Evolutionary conservation across 306 rosid genomes (phyloP), one percentile per base, ranked within the genome.

Genomic region (Cicer yamashitae): DNA sequence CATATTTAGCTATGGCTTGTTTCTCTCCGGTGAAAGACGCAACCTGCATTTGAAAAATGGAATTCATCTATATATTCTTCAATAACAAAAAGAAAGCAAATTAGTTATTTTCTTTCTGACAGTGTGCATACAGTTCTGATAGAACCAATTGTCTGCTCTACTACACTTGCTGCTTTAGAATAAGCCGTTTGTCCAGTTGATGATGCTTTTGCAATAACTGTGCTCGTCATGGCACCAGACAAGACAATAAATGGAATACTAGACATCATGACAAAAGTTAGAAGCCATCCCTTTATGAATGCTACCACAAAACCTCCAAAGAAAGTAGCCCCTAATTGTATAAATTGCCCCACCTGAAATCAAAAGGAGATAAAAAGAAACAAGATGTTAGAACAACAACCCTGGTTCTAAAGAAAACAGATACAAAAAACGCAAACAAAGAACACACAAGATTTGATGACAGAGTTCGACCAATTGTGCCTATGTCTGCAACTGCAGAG

Each of bases 81-180:
- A 41, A 15, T 1, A 12, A 54, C 6, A 53, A 79, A 43, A 30
- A 58, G 34, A 60, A 67, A 30, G 2, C 10, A 1, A 61, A 56
- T n/a, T 46, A 67, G 46, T 58, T 77, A 1, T 34, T 73, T 58
- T 77, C 3, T 34, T 73, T 70, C 11, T 8, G 70, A 38, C 6
- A 46, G 69, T 13, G 12, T 51, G 44, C 90, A 7, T 87, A 92
- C 97, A 13, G 97, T 92, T 88, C 89, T 60, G 46, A 92, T 87
- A 1, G 96, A 90, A 67, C 97, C 86, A 5, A 92, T 86, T 25
- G 96, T 90, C 78, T 88, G 92, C 80, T 88, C 96, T 6, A 86
- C 97, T 22, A 90, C 86, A 63, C 11, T 88, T 73, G 91, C 96
- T 38, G 89, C 97, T 57, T 15, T 48, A 6, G 92, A 85, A 88